These are phyloP conservation scores for Flaveria linearis DNA, from an alignment of 129 eudicot species.

Conservation along the genomic window DNA sequence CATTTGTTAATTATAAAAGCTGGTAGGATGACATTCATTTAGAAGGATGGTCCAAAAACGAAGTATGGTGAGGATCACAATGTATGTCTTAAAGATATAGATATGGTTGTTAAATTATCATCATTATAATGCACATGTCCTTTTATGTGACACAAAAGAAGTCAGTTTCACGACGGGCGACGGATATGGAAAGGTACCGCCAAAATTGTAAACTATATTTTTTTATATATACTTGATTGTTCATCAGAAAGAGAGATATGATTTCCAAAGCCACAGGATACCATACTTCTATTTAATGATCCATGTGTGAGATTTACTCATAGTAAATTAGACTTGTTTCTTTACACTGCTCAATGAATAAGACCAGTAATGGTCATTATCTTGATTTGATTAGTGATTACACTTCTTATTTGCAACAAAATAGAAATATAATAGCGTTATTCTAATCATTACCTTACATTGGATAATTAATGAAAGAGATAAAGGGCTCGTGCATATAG, in stretches of 20 bases:
- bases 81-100: not conserved
- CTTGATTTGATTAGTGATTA: not conserved
- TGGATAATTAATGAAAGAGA: not conserved
- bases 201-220: not conserved
- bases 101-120: not conserved
- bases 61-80: not conserved
- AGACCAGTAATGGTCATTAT: not conserved
- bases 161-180: not conserved
- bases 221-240: not conserved
- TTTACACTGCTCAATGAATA: not conserved
- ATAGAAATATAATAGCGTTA: too few relatives aligned
- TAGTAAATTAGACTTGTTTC: not conserved
- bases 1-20: not conserved
- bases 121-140: not conserved
- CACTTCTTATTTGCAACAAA: not conserved
- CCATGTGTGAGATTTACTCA: not conserved
- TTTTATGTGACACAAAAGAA: not conserved
- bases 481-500: not conserved
- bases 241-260: not conserved
- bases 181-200: not conserved
- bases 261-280: too few relatives aligned
- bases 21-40: not conserved
- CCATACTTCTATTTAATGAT: not conserved
- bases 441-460: not conserved
- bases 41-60: not conserved